Base-by-base conservation (phyloP, 306 rosid species). In the Prunus campanulata region DNA sequence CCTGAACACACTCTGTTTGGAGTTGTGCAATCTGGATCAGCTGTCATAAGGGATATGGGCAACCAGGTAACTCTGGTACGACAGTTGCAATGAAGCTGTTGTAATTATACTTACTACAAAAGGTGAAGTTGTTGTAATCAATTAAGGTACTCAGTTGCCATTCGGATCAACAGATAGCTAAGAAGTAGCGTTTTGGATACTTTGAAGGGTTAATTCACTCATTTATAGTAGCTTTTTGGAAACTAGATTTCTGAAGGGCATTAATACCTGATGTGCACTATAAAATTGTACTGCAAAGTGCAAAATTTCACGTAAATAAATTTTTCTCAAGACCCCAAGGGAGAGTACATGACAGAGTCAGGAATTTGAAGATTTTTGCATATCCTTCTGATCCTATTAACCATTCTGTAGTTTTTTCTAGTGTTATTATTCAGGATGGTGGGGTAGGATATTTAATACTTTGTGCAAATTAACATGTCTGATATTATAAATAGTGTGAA, bases 151-250 rank as follows among this genome's bases (percentile, higher is more conserved):
- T 1, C 25, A 68, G 30, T 48, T 11, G 25, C 42, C 8, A 62
- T 70, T 61, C 42, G 61, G 52, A 54, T 76, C 20, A 6, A 35
- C 44, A 35, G 44, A 35, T 35, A 35, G 44, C 42, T 35, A 35
- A 35, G 44, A 35, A 35, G 44, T 6, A 35, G 44, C 44, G 8
- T 35, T 35, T 35, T 35, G 44, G 44, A 49, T 60, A 49, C 52
- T 54, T 44, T 54, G 12, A 50, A 46, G 18, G 27, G 20, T 49
- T 11, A 42, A 63, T 44, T 68, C 16, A 24, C 42, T 18, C 27
- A 49, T 60, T 70, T 66, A 27, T 22, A 42, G 64, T 57, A 74
- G 73, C 70, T 44, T 72, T 52, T 22, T 32, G 66, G 49, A 4
- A n/a, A 29, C 27, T 60, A 39, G 71, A 66, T 55, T 75, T 51